Base-by-base conservation (phyloP, 805 yeast genomes). In the Lipomyces yamanashiensis region DNA sequence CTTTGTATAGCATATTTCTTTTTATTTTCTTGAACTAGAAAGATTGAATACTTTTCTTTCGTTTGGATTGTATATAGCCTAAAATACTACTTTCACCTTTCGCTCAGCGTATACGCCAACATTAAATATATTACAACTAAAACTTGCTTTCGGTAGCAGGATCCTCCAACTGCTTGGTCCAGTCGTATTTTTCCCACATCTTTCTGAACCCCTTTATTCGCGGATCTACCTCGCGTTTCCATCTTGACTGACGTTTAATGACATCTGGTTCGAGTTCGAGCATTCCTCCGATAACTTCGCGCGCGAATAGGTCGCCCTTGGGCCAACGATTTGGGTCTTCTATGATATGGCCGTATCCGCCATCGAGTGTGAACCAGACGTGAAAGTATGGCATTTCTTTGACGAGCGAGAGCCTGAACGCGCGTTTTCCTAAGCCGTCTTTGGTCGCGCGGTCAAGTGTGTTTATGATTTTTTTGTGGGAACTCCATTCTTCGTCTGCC, bases 301-400 rank as follows among this genome's bases (percentile, higher is more conserved):
- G 71, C 6, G 80, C 83, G 70, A 82, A 81, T 52, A 75, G 61
- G 61, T 82, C 85, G 10, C 79, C 81, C 52, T 69, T 71, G 0
- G 85, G 85, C 85, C 85, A 83, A 2, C 55, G 37, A 1, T 66
- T 48, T 0, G 67, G 61, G 60, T 79, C 75, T 63, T 83, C 85
- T 7, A 82, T 76, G 7, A 83, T 80, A 69, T 82, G 85, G 1
- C 84, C 86, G 47, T 80, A 55, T 0, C 86, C 85, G 21, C 84
- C 85, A 53, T 79, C 76, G 6, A 79, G 51, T 19, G 73, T 73
- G 56, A 80, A 71, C 86, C 86, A 83, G 7, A 80, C 82, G 67
- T 82, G 85, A 69, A 80, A 82, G 67, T 76, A 83, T 0, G 84
- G 82, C 2, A 84, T 81, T 57, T 82, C 82, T 53, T 79, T 76